Evolutionary conservation across 306 rosid genomes (phyloP).

Genomic region (Cicer cuneatum): DNA sequence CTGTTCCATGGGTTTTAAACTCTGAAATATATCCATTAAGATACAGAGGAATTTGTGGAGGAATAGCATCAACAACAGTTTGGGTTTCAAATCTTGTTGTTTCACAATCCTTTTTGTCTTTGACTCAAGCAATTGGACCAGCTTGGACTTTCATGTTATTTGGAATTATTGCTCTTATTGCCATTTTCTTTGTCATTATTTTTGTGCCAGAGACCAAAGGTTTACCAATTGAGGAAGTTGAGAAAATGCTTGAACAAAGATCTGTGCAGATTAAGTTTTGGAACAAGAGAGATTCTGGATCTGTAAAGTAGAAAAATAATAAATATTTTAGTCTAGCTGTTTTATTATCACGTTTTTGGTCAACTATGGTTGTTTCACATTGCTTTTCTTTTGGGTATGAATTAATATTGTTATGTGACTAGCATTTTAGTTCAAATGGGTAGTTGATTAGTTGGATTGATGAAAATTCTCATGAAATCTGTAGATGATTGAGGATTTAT

Average conservation of each 20-base stretch:
- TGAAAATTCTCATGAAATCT: constrained; percentile 38
- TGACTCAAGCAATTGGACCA: constrained; percentile 59
- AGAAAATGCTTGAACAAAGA: constrained; percentile 64
- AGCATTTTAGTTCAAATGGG: constrained; percentile 32
- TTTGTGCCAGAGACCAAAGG: constrained; percentile 75
- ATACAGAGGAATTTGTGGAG: constrained; percentile 66
- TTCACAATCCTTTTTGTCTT: constrained; percentile 61
- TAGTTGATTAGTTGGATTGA: constrained; percentile 36
- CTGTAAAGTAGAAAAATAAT: constrained; percentile 37
- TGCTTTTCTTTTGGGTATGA: constrained; percentile 19
- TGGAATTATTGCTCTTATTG: constrained; percentile 54
- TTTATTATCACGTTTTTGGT: constrained; percentile 12
- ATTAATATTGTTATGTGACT: constrained; percentile 21
- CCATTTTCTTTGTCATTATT: constrained; percentile 60
- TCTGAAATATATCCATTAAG: constrained; percentile 75
- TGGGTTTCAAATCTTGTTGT: constrained; percentile 69
- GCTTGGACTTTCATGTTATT: constrained; percentile 68
- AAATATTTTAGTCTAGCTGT: background rate
- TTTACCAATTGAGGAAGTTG: constrained; percentile 68
- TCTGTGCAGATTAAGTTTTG: constrained; percentile 63
- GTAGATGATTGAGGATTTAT: constrained; percentile 22
- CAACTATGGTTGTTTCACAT: background rate
- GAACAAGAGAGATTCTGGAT: constrained; percentile 45
- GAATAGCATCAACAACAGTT: constrained; percentile 70
- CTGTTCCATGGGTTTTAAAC: constrained; percentile 75